phyloP scores from a whole-genome alignment of 805 yeast species.

The Candida dajiaensis region DNA sequence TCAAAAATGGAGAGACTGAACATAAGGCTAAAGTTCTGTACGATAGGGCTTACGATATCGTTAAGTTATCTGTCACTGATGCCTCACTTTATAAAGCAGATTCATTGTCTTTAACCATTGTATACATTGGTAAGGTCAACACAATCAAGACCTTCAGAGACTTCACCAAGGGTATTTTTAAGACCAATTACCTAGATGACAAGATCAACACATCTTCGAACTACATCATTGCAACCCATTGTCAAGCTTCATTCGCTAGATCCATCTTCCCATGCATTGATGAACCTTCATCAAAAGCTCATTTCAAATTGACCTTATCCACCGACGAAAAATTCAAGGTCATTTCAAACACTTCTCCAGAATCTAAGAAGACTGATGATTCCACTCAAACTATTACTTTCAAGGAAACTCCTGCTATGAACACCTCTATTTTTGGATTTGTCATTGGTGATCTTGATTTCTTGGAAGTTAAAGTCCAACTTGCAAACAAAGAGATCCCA shows the following conservation, averaged over 20 bases:
- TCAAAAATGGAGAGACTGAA: constrained; percentile 14
- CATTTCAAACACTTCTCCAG: constrained; percentile 42
- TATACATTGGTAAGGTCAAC: constrained; percentile 17
- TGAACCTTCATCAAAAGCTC: constrained; percentile 50
- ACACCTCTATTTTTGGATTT: constrained; percentile 62
- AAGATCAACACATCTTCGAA: constrained; percentile 43
- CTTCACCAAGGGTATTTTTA: constrained; percentile 58
- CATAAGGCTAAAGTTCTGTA: constrained; percentile 33
- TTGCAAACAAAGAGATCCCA: constrained; percentile 32
- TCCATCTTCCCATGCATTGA: constrained; percentile 65
- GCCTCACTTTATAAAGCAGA: constrained; percentile 5
- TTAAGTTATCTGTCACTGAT: constrained; percentile 15
- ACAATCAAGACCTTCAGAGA: constrained; percentile 39
- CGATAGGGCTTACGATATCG: constrained; percentile 23
- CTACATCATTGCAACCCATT: constrained; percentile 60
- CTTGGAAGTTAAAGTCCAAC: constrained; percentile 31
- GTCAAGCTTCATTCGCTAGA: constrained; percentile 63
- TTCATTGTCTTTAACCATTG: constrained; percentile 6
- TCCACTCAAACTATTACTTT: constrained; percentile 35
- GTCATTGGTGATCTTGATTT: constrained; percentile 62
- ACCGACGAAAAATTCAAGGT: constrained; percentile 41
- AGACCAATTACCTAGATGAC: constrained; percentile 54
- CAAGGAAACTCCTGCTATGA: constrained; percentile 49
- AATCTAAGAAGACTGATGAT: constrained; percentile 22
- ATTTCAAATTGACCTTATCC: constrained; percentile 43